Percentiles rank a stretch among this genome's conserved stretches.
These are phyloP conservation scores for Coffea eugenioides DNA, from an alignment of 257 asterid species.

Conservation along the genomic window DNA sequence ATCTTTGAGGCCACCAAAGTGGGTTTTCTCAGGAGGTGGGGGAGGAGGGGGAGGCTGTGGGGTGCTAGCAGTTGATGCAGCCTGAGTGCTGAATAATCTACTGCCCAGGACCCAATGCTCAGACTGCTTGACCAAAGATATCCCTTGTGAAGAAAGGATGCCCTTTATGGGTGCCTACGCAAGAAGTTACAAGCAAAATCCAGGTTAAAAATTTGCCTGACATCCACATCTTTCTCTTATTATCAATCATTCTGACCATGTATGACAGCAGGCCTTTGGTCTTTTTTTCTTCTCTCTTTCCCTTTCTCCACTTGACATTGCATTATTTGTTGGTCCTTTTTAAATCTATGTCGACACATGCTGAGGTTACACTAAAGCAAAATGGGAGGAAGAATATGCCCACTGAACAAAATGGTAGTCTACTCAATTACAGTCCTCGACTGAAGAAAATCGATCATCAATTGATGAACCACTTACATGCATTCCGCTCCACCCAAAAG, in stretches of 20 bases:
- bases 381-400: background rate
- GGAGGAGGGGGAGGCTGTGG: constrained; percentile 93
- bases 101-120: constrained; percentile 44
- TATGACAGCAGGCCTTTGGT: background rate
- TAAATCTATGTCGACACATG: too few species aligned
- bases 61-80: constrained; percentile 65
- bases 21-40: constrained; percentile 96
- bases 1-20: constrained; percentile 93
- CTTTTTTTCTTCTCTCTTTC: background rate
- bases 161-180: constrained; percentile 73
- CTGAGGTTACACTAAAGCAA: background rate
- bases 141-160: constrained; percentile 58
- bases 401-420: background rate
- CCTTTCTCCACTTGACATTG: background rate
- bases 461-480: too few species aligned
- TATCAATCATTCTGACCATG: background rate
- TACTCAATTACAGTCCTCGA: background rate
- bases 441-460: too few species aligned
- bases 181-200: constrained; percentile 15
- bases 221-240: background rate
- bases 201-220: background rate
- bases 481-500: background rate
- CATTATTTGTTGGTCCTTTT: background rate
- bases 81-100: constrained; percentile 76
- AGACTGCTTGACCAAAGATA: constrained; percentile 45